Percentiles rank a stretch among this genome's conserved stretches.
Evolutionary conservation across 2,329 filamentous ascomycete genomes (phyloP).

Genomic region (Aspergillus hiratsukae): DNA sequence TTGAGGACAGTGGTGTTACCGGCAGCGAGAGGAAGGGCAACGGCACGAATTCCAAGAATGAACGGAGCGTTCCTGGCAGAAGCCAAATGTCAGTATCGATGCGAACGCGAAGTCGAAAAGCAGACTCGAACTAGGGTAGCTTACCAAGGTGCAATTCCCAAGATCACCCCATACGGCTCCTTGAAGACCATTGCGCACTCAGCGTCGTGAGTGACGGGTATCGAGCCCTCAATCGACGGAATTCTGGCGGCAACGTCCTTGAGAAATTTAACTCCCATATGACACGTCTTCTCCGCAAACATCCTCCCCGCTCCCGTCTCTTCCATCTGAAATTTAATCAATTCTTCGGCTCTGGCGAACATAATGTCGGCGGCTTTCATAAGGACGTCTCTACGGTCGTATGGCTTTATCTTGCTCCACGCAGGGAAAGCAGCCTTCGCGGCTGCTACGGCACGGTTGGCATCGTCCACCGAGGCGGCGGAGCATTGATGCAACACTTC

Average conservation of each 20-base stretch:
- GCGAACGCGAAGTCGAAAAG: not conserved
- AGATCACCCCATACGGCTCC: constrained; percentile 73
- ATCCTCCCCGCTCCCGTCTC: constrained; percentile 51
- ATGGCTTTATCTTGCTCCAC: constrained; percentile 63
- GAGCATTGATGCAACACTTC: constrained; percentile 53
- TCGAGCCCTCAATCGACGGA: constrained; percentile 44
- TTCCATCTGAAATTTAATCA: constrained; percentile 55
- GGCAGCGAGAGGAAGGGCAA: constrained; percentile 61
- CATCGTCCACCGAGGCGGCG: constrained; percentile 53
- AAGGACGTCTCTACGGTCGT: constrained; percentile 64
- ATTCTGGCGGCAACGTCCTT: constrained; percentile 51
- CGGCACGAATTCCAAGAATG: constrained; percentile 45
- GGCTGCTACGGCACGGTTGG: constrained; percentile 53
- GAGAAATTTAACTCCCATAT: constrained; percentile 34
- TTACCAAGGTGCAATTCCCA: constrained; percentile 79
- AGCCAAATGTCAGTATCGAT: not conserved
- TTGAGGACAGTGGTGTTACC: constrained; percentile 77
- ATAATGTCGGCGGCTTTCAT: constrained; percentile 34
- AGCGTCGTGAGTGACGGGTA: constrained; percentile 48
- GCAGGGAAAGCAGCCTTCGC: constrained; percentile 64
- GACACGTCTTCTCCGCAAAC: constrained; percentile 35
- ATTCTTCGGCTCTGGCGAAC: constrained; percentile 56
- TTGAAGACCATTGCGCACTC: constrained; percentile 62
- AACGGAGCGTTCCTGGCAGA: constrained; percentile 50
- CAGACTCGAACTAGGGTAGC: constrained; percentile 6